A percentile compares a stretch with the other conserved stretches of the same genome.
Conservation (phyloP, 495 filamentous ascomycete species). For the Lasiosphaeriaceae sp. region DNA sequence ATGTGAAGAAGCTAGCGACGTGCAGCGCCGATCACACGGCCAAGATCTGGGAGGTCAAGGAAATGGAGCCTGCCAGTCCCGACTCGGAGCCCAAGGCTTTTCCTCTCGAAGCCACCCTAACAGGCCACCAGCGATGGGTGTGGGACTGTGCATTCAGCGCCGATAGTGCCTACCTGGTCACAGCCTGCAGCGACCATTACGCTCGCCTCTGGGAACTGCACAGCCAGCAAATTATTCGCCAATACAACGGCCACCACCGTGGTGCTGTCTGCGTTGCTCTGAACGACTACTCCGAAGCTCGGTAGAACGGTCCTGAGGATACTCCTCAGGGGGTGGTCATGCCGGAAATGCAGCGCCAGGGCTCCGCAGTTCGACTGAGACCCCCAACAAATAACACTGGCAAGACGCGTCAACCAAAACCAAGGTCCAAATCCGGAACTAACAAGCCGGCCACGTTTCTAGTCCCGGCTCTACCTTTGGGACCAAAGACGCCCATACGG, state of each 20-base stretch:
- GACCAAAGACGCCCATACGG: too few species aligned
- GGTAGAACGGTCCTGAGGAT: constrained; percentile 43
- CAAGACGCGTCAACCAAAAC: too few species aligned
- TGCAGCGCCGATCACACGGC: constrained; percentile 98
- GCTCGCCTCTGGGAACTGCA: constrained; percentile 91
- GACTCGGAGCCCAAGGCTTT: constrained; percentile 47
- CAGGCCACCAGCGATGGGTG: constrained; percentile 96
- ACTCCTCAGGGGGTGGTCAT: constrained; percentile 5
- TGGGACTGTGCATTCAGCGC: constrained; percentile 99
- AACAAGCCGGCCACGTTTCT: too few species aligned
- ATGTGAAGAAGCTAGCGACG: constrained; percentile 94
- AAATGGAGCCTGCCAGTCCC: constrained; percentile 46
- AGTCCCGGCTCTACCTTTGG: too few species aligned
- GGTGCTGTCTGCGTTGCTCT: constrained; percentile 94
- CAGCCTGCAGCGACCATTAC: constrained; percentile 95
- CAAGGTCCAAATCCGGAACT: too few species aligned
- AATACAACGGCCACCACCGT: constrained; percentile 96
- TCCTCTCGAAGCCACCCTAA: constrained; percentile 81
- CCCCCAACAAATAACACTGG: too few species aligned
- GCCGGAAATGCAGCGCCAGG: background rate
- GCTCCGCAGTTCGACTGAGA: too few species aligned
- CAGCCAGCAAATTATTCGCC: constrained; percentile 83
- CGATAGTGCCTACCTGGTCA: constrained; percentile 95
- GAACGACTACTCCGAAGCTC: constrained; percentile 88
- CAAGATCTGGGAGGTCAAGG: constrained; percentile 90